Base-by-base conservation (phyloP, 306 rosid genomes). In the Dryas drummondii region DNA sequence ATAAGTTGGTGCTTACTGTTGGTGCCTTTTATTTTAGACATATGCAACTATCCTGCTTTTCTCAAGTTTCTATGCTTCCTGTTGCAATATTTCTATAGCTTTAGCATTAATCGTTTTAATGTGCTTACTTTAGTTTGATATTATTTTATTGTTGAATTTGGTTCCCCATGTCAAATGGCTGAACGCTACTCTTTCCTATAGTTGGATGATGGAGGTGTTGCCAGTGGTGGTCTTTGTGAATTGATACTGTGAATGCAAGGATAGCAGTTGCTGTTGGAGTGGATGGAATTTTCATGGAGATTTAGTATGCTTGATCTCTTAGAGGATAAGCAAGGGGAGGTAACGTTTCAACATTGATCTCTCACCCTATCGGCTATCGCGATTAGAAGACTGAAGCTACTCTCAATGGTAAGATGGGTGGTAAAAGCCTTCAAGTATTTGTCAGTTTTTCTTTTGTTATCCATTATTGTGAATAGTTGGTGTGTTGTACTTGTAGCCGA, bases 281-380 rank as follows among this genome's bases (percentile, higher is more conserved):
- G 48, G 98, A 90, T 77, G 93, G 96, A 64, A 84, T 87, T 76
- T 90, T 91, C 86, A 87, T 90, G 94, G 94, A 90, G 94, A 92
- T 90, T 82, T 48, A 19, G 11, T 16, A 75, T 53, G 50, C 1
- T 69, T 64, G 37, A 64, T 17, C 22, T 65, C 12, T 47, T 63
- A 94, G 98, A 86, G 88, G 80, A 94, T 83, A 51, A 91, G 90
- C 96, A 94, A 90, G 84, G 96, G 98, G 76, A 91, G 87, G 86
- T 89, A 88, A 61, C 83, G 15, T 6, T 88, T 90, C 84, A 86
- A 88, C 79, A 90, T 94, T 76, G 96, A 94, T 84, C 90, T 91
- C 84, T 79, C 97, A 2, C 96, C 98, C 42, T 88, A 83, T 84
- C 80, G 79, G 55, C 42, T 88, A 83, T 84, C 80, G 78, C 56